Conservation (phyloP, 345 rosid genomes). For the Arabidopsis thaliana region DNA sequence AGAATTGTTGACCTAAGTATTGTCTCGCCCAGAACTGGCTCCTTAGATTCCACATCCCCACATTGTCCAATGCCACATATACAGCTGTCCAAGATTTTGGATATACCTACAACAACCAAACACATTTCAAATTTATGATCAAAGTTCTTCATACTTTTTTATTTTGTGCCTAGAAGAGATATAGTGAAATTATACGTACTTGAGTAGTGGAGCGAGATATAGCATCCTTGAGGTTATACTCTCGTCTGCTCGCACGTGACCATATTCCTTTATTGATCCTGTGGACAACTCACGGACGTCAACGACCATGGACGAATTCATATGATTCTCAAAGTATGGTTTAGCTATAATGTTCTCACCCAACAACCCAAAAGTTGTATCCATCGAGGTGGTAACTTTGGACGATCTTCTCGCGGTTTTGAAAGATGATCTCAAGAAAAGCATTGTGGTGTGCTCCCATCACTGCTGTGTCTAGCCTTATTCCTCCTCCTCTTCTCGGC, state of each 20-base stretch:
- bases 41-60: slow-evolving; percentile 93
- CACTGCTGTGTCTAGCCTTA: slow-evolving; percentile 72
- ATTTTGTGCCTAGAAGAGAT: not conserved
- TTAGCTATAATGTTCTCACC: slow-evolving; percentile 51
- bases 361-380: slow-evolving; percentile 81
- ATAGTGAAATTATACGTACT: slow-evolving; percentile 23
- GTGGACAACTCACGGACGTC: slow-evolving; percentile 24
- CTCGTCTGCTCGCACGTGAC: slow-evolving; percentile 61
- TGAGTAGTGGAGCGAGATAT: slow-evolving; percentile 76
- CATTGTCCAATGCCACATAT: slow-evolving; percentile 74
- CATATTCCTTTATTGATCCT: slow-evolving; percentile 81
- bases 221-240: slow-evolving; percentile 80
- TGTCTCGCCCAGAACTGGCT: slow-evolving; percentile 55
- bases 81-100: slow-evolving; percentile 85
- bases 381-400: slow-evolving; percentile 91
- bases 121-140: not conserved
- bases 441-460: slow-evolving; percentile 66
- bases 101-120: slow-evolving; percentile 60
- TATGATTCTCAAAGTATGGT: not conserved
- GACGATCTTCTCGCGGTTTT: slow-evolving; percentile 67
- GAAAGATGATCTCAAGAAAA: slow-evolving; percentile 76
- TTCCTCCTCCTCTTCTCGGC: slow-evolving; percentile 44
- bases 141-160: not conserved
- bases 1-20: slow-evolving; percentile 64
- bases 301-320: not conserved